Percentiles rank a stretch among this genome's conserved stretches.
phyloP scores from a whole-genome alignment of 2,329 filamentous ascomycete species.

The Biscogniauxia mediterranea region DNA sequence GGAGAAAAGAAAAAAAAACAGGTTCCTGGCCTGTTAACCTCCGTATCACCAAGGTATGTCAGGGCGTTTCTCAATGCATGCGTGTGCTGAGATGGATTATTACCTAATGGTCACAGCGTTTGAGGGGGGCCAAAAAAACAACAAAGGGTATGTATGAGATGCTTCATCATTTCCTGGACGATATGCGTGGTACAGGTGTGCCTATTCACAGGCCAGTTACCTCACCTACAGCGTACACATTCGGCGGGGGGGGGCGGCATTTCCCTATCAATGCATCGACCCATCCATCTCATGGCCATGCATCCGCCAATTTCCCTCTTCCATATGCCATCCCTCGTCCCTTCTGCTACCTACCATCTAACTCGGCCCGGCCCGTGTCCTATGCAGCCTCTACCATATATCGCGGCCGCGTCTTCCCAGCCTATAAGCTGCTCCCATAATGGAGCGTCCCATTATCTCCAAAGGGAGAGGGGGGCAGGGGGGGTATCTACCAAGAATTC shows the following conservation, averaged over 20 bases:
- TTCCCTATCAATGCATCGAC: not conserved
- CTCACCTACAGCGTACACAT: not conserved
- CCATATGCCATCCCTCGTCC: too few species aligned
- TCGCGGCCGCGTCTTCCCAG: not conserved
- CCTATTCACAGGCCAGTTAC: not conserved
- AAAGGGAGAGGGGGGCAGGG: not conserved
- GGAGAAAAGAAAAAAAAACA: too few species aligned
- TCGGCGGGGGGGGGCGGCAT: not conserved
- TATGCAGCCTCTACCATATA: not conserved
- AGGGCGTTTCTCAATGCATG: not conserved
- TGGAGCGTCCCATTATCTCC: not conserved
- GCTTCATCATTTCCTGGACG: not conserved
- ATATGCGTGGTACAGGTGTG: not conserved
- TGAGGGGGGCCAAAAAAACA: not conserved
- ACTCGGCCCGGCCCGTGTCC: not conserved
- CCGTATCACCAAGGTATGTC: not conserved
- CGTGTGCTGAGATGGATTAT: not conserved
- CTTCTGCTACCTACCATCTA: too few species aligned
- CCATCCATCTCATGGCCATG: not conserved
- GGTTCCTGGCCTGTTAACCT: not conserved
- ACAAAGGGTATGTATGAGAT: not conserved
- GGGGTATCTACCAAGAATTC: not conserved
- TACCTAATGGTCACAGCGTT: not conserved
- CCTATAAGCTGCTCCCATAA: not conserved
- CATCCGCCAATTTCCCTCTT: not conserved